Evolutionary conservation across 768 basidiomycete genomes (phyloP).

Genomic region (Cubamyces sp.): DNA sequence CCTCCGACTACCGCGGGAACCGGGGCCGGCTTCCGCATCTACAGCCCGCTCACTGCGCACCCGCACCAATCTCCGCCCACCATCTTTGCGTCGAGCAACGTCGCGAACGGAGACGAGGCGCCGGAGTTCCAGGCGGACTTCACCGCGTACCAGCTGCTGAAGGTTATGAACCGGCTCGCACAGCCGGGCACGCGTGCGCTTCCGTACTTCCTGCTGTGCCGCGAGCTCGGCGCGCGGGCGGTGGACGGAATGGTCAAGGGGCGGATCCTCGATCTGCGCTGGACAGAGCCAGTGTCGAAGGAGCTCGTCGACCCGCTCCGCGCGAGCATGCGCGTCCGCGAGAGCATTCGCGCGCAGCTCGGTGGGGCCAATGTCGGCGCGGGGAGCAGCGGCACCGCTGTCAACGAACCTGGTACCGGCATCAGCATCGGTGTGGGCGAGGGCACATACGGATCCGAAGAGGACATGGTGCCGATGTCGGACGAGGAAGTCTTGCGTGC

Average conservation of each 20-base stretch:
- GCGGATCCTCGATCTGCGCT: constrained; percentile 72
- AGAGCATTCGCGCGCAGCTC: constrained; percentile 30
- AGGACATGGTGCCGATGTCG: constrained; percentile 52
- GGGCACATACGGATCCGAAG: constrained; percentile 39
- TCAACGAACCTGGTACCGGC: constrained; percentile 28
- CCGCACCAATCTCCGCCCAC: constrained; percentile 32
- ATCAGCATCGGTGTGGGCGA: neutral
- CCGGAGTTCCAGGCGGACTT: constrained; percentile 68
- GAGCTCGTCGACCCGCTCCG: constrained; percentile 45
- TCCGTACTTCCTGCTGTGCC: constrained; percentile 80
- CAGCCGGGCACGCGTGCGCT: constrained; percentile 65
- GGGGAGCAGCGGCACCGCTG: constrained; percentile 46
- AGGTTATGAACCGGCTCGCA: constrained; percentile 79
- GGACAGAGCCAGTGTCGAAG: constrained; percentile 71
- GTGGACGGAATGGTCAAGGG: constrained; percentile 87
- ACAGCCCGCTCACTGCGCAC: constrained; percentile 38
- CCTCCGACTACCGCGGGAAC: constrained; percentile 27
- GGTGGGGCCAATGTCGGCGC: constrained; percentile 23
- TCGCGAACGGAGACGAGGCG: constrained; percentile 29
- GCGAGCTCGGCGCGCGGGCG: constrained; percentile 81
- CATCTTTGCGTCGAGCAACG: constrained; percentile 20
- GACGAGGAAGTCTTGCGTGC: constrained; percentile 50
- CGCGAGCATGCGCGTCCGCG: constrained; percentile 26
- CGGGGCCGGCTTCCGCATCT: constrained; percentile 41
- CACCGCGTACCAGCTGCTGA: constrained; percentile 76